Base-by-base conservation (phyloP, 208 protist genomes). In the Novymonas esmeraldas region DNA sequence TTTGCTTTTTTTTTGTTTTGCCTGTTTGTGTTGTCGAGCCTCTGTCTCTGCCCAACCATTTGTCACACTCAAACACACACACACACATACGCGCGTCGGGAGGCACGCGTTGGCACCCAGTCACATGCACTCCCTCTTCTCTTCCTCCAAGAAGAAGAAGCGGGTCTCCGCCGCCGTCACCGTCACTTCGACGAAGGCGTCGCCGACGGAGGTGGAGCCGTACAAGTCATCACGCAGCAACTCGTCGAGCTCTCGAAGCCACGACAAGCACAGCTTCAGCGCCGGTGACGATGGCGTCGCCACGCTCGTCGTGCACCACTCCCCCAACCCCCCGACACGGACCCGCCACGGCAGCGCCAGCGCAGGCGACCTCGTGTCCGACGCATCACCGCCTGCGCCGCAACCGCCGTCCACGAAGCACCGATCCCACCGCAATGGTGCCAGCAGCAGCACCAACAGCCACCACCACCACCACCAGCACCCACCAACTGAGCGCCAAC, bases 81-180 rank as follows among this genome's bases (percentile, higher is more conserved):
- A n/a, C n/a, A n/a, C n/a, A n/a, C n/a, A n/a, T n/a, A n/a, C n/a
- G n/a, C n/a, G n/a, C n/a, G n/a, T n/a, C n/a, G n/a, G n/a, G n/a
- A n/a, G n/a, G n/a, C n/a, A n/a, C n/a, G n/a, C n/a, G n/a, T n/a
- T n/a, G n/a, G n/a, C n/a, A n/a, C n/a, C n/a, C n/a, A n/a, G n/a
- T n/a, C n/a, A n/a, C 52, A 62, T 62, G 57, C 39, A 16, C 0
- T 20, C n/a, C n/a, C n/a, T 62, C 22, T 49, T 45, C 42, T 62
- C 26, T 14, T 20, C 36, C 2, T 9, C 2, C 20, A 33, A 46
- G 9, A 26, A 10, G 24, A 58, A 49, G 22, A 55, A 50, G 28
- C 58, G 45, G 10, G 26, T 26, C 24, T n/a, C 44, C 1, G 33
- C 18, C 6, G 36, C 31, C 22, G 2, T 48, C 18, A 48, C 16